Percentiles rank a stretch among this genome's conserved stretches.
Evolutionary conservation across 768 basidiomycete genomes (phyloP).

Genomic region (Phylloporus sp.): DNA sequence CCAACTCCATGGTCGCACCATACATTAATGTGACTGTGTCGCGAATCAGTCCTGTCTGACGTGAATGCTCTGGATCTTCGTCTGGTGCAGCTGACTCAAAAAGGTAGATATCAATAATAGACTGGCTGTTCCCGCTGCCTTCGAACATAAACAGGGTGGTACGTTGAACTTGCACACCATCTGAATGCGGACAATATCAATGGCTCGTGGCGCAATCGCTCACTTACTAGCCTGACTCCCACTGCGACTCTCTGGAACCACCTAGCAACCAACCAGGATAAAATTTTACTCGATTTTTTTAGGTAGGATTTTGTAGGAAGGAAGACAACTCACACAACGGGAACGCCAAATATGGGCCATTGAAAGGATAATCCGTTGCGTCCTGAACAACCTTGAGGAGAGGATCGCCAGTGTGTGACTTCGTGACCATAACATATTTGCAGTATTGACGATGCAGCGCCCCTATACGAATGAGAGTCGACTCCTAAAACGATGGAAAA

Average conservation of each 20-base stretch:
- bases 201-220: slow-evolving; percentile 1
- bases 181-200: slow-evolving; percentile 8
- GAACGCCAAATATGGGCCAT: slow-evolving; percentile 8
- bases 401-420: background rate
- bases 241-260: slow-evolving; percentile 7
- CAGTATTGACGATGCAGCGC: background rate
- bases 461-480: background rate
- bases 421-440: slow-evolving; percentile 6
- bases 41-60: slow-evolving; percentile 7
- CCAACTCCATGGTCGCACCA: slow-evolving; percentile 10
- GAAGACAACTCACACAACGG: slow-evolving; percentile 1
- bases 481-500: background rate
- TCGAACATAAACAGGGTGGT: background rate
- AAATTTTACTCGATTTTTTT: slow-evolving; percentile 2
- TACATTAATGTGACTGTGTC: slow-evolving; percentile 10
- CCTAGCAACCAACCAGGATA: slow-evolving; percentile 16
- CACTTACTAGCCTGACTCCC: background rate
- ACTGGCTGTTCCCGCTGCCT: slow-evolving; percentile 5
- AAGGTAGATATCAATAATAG: slow-evolving; percentile 11
- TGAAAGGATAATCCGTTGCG: background rate
- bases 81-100: slow-evolving; percentile 6
- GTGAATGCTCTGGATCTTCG: slow-evolving; percentile 3
- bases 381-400: slow-evolving; percentile 6
- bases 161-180: background rate
- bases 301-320: background rate